Evolutionary conservation across 371 early-diverging fungal species (phyloP), one percentile per base, ranked within the genome.

Genomic region (Mortierella sp.): DNA sequence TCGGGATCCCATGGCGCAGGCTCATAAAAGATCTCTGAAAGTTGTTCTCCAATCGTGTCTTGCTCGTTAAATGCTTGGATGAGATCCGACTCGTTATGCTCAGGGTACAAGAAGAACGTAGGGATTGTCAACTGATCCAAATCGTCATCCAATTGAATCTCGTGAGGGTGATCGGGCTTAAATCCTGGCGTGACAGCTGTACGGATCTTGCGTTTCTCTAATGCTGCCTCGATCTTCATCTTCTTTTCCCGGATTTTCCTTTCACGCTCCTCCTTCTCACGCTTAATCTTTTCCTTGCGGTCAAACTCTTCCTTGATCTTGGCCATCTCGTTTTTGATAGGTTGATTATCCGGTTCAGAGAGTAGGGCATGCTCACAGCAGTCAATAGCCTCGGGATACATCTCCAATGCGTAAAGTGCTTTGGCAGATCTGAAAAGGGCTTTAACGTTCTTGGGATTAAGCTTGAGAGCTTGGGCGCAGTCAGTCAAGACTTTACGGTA

Each of bases 61-160:
- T 88, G 84, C 83, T 98, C 98, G 83, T 96, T 88, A 75, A 96
- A 97, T 28, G 88, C 85, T 69, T 93, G 90, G 62, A 99, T 95
- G 70, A 96, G 91, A 81, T 99, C 99, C 5, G 95, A 94, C 77
- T 98, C 93, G 71, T 93, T 92, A 81, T 92, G 88, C 83, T 98
- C 97, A 5, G 99, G 99, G 84, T 99, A 99, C 84, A 98, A 83
- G 71, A 99, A 96, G 66, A 96, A 89, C 1, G 95, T 96, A 0
- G 99, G 98, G 89, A 95, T 93, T 16, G 90, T 86, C 37, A 99
- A 80, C 26, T 89, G 88, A 32, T 91, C 89, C 1, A 89, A 84
- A 32, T 86, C 87, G 12, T 85, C 74, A 72, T 96, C 94, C 45
- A 93, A 83, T 40, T 86, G 86, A 40, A 96, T 94, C 68, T 88